Percentiles rank a stretch among this genome's conserved stretches.
Evolutionary conservation across 768 basidiomycete species (phyloP).

Genomic region (Phylloporus arenicola): DNA sequence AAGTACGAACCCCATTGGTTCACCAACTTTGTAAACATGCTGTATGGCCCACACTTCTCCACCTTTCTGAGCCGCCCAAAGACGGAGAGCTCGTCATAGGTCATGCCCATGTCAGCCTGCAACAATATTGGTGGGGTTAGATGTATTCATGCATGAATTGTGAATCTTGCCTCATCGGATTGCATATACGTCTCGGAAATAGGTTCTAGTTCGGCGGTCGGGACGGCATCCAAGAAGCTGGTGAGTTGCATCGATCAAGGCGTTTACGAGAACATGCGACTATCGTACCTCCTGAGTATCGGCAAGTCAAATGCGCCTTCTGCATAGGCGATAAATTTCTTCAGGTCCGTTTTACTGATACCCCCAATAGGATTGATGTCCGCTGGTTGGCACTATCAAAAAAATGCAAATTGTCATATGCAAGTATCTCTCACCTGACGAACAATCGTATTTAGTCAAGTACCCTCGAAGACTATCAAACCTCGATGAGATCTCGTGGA

Average conservation of each 20-base stretch:
- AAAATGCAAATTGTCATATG: not conserved
- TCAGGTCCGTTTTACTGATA: slow-evolving; percentile 96
- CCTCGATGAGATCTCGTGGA: not conserved
- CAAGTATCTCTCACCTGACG: slow-evolving; percentile 51
- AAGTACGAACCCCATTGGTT: slow-evolving; percentile 88
- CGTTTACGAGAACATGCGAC: not conserved
- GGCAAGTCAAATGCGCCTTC: slow-evolving; percentile 76
- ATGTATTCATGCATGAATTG: not conserved
- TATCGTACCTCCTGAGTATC: slow-evolving; percentile 62
- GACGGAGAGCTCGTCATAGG: slow-evolving; percentile 91
- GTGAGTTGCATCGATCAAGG: not conserved
- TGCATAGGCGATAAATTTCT: slow-evolving; percentile 90
- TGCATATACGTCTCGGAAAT: slow-evolving; percentile 93
- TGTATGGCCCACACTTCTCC: slow-evolving; percentile 96
- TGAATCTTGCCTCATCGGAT: slow-evolving; percentile 73
- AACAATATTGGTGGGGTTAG: slow-evolving; percentile 1
- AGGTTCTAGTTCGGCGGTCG: slow-evolving; percentile 95
- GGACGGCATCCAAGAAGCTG: slow-evolving; percentile 88
- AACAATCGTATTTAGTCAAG: slow-evolving; percentile 97
- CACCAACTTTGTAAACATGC: slow-evolving; percentile 92
- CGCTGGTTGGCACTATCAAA: slow-evolving; percentile 41
- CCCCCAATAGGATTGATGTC: slow-evolving; percentile 98
- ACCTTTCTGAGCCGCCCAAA: slow-evolving; percentile 92
- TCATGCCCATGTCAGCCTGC: slow-evolving; percentile 99
- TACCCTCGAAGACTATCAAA: slow-evolving; percentile 80